Base-by-base conservation (phyloP, 2,329 filamentous ascomycete genomes). In the Fusarium sp. region DNA sequence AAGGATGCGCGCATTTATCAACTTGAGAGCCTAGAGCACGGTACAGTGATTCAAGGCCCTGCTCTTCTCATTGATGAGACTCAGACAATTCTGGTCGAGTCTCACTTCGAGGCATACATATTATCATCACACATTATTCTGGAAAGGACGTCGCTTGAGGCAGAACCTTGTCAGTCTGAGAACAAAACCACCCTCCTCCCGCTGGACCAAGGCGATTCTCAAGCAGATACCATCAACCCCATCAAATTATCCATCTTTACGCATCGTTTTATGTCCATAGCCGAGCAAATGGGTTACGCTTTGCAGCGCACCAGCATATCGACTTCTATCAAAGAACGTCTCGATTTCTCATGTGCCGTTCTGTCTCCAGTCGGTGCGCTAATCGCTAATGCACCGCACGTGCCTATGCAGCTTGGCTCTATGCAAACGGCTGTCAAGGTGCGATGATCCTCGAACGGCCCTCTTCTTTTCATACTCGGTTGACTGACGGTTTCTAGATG, bases 231-330 rank as follows among this genome's bases (percentile, higher is more conserved):
- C 2, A 46, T 85, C 31, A 82, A 85, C 61, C 85, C 85, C 0
- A 86, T 88, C 42, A 79, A 83, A 33, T 80, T 88, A 4, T 86
- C 83, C 14, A 83, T 88, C 45, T 87, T 87, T 57, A 84, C 83
- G 0, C 84, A 88, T 68, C 80, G 86, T 0, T 88, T 88, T 77
- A 88, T 88, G 86, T 83, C 84, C 5, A 87, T 88, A 21, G 86
- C 86, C 1, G 86, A 88, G 62, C 86, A 88, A 64, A 88, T 88
- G 85, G 86, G 86, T 33, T 83, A 83, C 7, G 86, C 85, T 0
- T 76, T 88, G 17, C 85, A 88, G 52, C 84, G 85, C 68, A 88
- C 86, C 0, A 83, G 82, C 0, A 84, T 88, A 10, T 86, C 84
- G 1, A 85, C 83, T 10, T 83, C 81, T 46, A 82, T 83, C 63